These are phyloP conservation scores for Bolboschoenoplectus hybrid DNA, from an alignment of 202 grass and related monocot species.

Conservation along the genomic window DNA sequence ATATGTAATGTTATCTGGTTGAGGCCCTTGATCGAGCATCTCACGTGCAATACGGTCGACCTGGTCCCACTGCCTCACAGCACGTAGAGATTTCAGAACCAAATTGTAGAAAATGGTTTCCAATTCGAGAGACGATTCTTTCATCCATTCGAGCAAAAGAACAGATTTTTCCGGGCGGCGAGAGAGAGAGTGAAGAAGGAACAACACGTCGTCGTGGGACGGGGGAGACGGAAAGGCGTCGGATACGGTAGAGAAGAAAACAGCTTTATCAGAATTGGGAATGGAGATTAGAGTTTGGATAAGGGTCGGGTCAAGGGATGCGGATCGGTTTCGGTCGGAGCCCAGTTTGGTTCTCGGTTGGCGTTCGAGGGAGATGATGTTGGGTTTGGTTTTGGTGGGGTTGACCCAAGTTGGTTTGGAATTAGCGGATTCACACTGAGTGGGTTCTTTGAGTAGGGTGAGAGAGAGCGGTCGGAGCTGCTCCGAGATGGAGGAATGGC, in stretches of 20 bases:
- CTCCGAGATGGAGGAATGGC: slow-evolving; percentile 61
- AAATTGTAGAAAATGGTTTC: slow-evolving; percentile 91
- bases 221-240: slow-evolving; percentile 52
- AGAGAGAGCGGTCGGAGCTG: slow-evolving; percentile 69
- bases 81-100: slow-evolving; percentile 70
- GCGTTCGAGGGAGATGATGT: slow-evolving; percentile 71
- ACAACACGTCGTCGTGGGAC: slow-evolving; percentile 60
- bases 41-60: slow-evolving; percentile 64
- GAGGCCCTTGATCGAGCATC: slow-evolving; percentile 57
- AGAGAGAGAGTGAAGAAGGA: slow-evolving; percentile 78
- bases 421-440: slow-evolving; percentile 17
- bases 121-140: slow-evolving; percentile 43
- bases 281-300: slow-evolving; percentile 54
- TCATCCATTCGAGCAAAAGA: slow-evolving; percentile 61
- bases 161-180: slow-evolving; percentile 60
- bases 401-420: slow-evolving; percentile 73
- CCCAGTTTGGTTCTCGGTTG: slow-evolving; percentile 50
- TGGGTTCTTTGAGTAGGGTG: slow-evolving; percentile 64
- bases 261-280: slow-evolving; percentile 44
- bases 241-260: slow-evolving; percentile 46
- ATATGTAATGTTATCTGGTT: slow-evolving; percentile 90
- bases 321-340: slow-evolving; percentile 40
- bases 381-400: slow-evolving; percentile 69
- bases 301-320: slow-evolving; percentile 41
- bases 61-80: slow-evolving; percentile 55